Evolutionary conservation across 192 early-diverging fungal genomes (phyloP).

Genomic region (Phlyctochytrium bullatum): DNA sequence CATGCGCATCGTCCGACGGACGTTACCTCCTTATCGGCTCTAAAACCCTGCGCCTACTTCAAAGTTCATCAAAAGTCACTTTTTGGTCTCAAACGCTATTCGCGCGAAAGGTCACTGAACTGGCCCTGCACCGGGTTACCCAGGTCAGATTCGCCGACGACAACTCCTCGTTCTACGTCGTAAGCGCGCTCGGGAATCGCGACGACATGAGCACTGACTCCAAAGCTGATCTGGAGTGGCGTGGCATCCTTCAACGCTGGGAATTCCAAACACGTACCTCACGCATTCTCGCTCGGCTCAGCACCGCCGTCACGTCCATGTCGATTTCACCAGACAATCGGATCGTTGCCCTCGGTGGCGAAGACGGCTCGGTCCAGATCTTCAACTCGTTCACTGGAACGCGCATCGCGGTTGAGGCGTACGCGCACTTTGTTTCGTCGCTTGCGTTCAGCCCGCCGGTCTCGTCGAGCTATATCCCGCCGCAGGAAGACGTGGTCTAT

Average conservation of each 20-base stretch:
- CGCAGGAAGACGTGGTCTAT: neutral
- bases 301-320: neutral
- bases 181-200: neutral
- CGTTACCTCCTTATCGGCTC: constrained; percentile 14
- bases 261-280: constrained; percentile 3
- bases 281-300: neutral
- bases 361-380: constrained; percentile 10
- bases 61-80: neutral
- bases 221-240: neutral
- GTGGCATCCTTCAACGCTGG: constrained; percentile 3
- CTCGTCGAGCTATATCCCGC: too few species aligned
- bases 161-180: constrained; percentile 2
- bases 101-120: neutral
- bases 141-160: constrained; percentile 11
- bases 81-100: constrained; percentile 7
- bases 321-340: constrained; percentile 2
- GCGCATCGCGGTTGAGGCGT: neutral
- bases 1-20: constrained; percentile 12
- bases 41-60: constrained; percentile 2
- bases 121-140: constrained; percentile 9
- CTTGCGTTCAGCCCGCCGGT: too few species aligned
- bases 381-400: constrained; percentile 7
- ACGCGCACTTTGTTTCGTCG: constrained; percentile 11
- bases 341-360: constrained; percentile 10
- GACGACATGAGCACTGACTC: neutral